phyloP scores from a whole-genome alignment of 164 flowering plant genomes.

The Akebia trifoliata region DNA sequence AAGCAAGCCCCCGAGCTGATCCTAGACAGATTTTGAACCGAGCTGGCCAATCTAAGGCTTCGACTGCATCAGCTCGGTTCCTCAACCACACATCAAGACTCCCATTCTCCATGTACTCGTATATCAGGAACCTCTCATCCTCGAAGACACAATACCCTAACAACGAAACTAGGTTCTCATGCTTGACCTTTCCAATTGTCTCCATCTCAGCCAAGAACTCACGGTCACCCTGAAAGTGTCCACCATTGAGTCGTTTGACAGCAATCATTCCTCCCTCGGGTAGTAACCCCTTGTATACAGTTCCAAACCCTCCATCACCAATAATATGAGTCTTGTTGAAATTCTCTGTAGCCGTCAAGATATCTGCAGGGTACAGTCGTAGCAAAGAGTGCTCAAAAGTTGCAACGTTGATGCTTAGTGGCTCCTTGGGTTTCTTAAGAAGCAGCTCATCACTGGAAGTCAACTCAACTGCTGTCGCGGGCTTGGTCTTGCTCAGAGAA shows the following conservation, averaged over 20 bases:
- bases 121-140: slow-evolving; percentile 52
- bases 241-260: slow-evolving; percentile 52
- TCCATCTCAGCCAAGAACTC: slow-evolving; percentile 68
- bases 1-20: slow-evolving; percentile 60
- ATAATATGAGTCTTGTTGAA: slow-evolving; percentile 55
- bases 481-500: slow-evolving; percentile 22
- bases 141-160: slow-evolving; percentile 54
- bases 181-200: slow-evolving; percentile 66
- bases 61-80: slow-evolving; percentile 50
- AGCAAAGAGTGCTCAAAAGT: slow-evolving; percentile 51
- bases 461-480: slow-evolving; percentile 22
- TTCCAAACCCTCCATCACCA: slow-evolving; percentile 68
- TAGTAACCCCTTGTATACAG: slow-evolving; percentile 53
- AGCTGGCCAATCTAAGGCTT: slow-evolving; percentile 49
- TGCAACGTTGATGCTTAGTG: slow-evolving; percentile 58
- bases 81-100: slow-evolving; percentile 70
- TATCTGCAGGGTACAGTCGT: slow-evolving; percentile 41
- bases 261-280: slow-evolving; percentile 44
- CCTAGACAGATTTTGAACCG: slow-evolving; percentile 56
- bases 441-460: slow-evolving; percentile 34
- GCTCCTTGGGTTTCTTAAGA: slow-evolving; percentile 43
- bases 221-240: slow-evolving; percentile 44
- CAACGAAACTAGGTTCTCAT: slow-evolving; percentile 49
- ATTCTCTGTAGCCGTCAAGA: slow-evolving; percentile 55
- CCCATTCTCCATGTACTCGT: slow-evolving; percentile 67